These are phyloP conservation scores for Diplodia seriata DNA, from an alignment of 2,329 filamentous ascomycete genomes.

Conservation along the genomic window DNA sequence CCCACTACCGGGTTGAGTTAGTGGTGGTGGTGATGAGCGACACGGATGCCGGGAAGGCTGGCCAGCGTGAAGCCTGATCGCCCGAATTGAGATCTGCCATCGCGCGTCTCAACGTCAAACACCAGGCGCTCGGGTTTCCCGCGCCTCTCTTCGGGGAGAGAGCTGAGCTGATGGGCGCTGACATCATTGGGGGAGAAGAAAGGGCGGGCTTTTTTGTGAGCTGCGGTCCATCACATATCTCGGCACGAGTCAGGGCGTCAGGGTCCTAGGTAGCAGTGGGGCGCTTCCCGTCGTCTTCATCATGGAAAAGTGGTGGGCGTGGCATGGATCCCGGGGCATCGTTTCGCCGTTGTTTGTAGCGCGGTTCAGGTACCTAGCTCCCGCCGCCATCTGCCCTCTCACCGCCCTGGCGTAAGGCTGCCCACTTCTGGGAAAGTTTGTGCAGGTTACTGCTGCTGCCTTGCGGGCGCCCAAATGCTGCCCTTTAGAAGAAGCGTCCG, in stretches of 20 bases:
- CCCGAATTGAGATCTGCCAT: slow-evolving; percentile 22
- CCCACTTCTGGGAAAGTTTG: background rate
- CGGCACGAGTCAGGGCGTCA: background rate
- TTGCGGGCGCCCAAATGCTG: background rate
- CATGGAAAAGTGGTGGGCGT: background rate
- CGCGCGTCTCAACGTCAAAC: slow-evolving; percentile 27
- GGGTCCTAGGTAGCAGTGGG: background rate
- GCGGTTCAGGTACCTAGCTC: no score
- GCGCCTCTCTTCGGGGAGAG: background rate
- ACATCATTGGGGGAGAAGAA: slow-evolving; percentile 18
- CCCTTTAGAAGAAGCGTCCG: slow-evolving; percentile 9
- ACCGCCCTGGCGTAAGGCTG: background rate
- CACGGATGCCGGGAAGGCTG: background rate
- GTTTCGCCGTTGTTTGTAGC: slow-evolving; percentile 3
- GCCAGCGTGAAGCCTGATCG: background rate
- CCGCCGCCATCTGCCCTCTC: background rate
- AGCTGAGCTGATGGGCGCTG: slow-evolving; percentile 7
- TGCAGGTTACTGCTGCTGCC: background rate
- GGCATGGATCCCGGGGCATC: background rate
- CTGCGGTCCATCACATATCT: background rate
- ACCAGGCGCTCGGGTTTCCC: background rate
- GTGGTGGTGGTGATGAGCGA: background rate
- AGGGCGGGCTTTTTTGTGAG: background rate
- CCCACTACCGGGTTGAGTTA: background rate
- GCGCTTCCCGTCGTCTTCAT: background rate